Evolutionary conservation across 768 basidiomycete species (phyloP).

Genomic region (Trametes cingulata): DNA sequence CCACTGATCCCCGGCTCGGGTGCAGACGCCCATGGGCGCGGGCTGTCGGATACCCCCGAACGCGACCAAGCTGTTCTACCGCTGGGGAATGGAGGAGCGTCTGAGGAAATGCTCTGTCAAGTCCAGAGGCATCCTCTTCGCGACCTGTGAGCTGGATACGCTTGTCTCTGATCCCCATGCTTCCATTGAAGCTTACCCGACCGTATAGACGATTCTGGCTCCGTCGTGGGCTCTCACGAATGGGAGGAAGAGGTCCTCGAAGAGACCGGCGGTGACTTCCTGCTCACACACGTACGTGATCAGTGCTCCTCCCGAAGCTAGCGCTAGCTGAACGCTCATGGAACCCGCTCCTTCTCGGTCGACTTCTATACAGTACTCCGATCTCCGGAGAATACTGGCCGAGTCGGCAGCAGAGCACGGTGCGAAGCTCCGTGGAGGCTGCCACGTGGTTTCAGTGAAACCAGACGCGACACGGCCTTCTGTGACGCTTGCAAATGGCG

Average conservation of each 20-base stretch:
- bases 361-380: slow-evolving; percentile 26
- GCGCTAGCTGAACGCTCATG: not conserved
- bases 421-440: slow-evolving; percentile 21
- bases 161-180: too few relatives aligned
- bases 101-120: slow-evolving; percentile 37
- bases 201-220: slow-evolving; percentile 43
- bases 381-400: slow-evolving; percentile 31
- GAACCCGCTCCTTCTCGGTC: not conserved
- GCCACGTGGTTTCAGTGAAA: slow-evolving; percentile 17
- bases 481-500: slow-evolving; percentile 29
- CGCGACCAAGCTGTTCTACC: slow-evolving; percentile 52
- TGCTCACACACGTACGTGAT: slow-evolving; percentile 47
- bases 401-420: slow-evolving; percentile 24
- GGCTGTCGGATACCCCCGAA: slow-evolving; percentile 57
- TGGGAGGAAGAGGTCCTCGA: slow-evolving; percentile 49
- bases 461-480: slow-evolving; percentile 20
- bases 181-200: too few relatives aligned
- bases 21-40: slow-evolving; percentile 24
- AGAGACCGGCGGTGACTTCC: slow-evolving; percentile 50
- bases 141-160: slow-evolving; percentile 11
- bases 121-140: slow-evolving; percentile 27
- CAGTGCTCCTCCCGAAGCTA: not conserved
- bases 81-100: slow-evolving; percentile 54
- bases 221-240: slow-evolving; percentile 44
- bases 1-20: not conserved